Evolutionary conservation across 371 early-diverging fungal species (phyloP), one percentile per base, ranked within the genome.

Genomic region (Haplosporangium sp.): DNA sequence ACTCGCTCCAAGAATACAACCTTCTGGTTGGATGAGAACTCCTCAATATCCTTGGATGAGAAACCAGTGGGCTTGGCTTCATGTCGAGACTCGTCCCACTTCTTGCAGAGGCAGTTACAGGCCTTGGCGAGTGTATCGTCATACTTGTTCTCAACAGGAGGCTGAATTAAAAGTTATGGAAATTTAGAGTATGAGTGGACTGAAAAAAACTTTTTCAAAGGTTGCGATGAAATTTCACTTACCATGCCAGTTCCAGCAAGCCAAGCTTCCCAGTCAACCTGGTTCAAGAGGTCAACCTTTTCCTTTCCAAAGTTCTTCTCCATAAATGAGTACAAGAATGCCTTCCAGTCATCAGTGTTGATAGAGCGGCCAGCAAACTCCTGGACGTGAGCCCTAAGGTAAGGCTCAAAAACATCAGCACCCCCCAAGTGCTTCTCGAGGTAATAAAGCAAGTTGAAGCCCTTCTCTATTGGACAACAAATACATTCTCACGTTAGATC

Each of bases 211-310:
- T 6, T 27, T 35, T 34, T 13, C 27, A 57, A 57, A 27, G 34
- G 19, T 55, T n/a, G 37, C n/a, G 0, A 27, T 39, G 47, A 2
- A 20, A 4, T 56, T 45, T 7, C 15, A 44, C 74, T 55, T 83
- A 89, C 88, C 94, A 95, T 95, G 71, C 96, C 95, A 42, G 93
- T 89, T 20, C 88, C 87, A 65, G 91, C 77, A 65, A 98, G 89
- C 99, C 99, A 99, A 59, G 85, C 77, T 65, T 97, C 90, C 92
- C 96, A 98, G 66, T 97, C 96, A 53, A 99, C 89, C 42, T 84
- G 73, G 72, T 92, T 86, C 65, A 95, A 85, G 62, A 90, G 85
- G 27, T 90, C 88, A 48, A 90, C 85, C 76, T 93, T 92, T 40
- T 88, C 89, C 44, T 88, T 69, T 42, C 93, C 92, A 71, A 91